A percentile compares a stretch with the other conserved stretches of the same genome.
Conservation (phyloP, 139 green algal species). For the Chlorella vulgaris region DNA sequence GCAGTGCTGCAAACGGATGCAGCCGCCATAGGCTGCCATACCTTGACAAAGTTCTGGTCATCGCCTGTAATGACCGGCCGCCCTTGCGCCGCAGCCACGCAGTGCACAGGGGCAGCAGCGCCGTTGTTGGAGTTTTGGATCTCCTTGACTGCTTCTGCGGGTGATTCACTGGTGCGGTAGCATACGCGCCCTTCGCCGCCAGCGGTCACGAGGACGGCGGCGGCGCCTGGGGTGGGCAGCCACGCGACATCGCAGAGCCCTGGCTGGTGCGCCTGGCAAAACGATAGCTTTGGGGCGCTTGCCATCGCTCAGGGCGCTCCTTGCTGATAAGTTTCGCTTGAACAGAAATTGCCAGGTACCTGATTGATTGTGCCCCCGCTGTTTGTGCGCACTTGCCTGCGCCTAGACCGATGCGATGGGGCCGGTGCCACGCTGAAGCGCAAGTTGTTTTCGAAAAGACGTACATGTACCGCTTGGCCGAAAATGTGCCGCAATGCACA, state of each 20-base stretch:
- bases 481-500: too few species aligned
- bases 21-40: background rate
- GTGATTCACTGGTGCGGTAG: conserved; percentile 25
- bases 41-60: conserved; percentile 59
- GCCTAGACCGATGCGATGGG: too few species aligned
- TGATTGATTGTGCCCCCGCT: background rate
- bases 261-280: conserved; percentile 23
- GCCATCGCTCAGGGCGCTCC: conserved; percentile 21
- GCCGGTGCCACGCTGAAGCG: too few species aligned
- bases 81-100: conserved; percentile 21
- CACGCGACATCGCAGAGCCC: conserved; percentile 40
- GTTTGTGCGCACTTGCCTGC: background rate
- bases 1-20: background rate
- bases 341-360: too few species aligned
- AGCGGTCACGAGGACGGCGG: background rate
- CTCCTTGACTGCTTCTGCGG: conserved; percentile 37
- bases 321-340: too few species aligned
- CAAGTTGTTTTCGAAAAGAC: too few species aligned
- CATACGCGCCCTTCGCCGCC: conserved; percentile 48
- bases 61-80: conserved; percentile 49
- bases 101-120: background rate
- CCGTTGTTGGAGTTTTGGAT: conserved; percentile 15
- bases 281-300: conserved; percentile 5
- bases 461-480: too few species aligned
- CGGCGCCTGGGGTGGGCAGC: conserved; percentile 8